Evolutionary conservation across 202 grass and related monocot species (phyloP).

Genomic region (Tripidium arundinaceum): DNA sequence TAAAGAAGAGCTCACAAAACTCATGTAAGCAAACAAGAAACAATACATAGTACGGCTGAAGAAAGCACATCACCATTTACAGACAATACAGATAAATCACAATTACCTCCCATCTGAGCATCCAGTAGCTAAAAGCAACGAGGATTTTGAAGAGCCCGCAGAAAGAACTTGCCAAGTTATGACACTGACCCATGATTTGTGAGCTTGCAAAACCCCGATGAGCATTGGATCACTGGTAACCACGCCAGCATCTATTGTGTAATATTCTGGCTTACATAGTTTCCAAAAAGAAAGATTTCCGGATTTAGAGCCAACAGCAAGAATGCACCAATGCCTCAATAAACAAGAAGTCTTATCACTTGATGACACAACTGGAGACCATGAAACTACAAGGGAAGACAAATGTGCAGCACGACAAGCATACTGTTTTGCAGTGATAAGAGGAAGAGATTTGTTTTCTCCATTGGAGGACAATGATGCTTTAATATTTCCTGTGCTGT

Average conservation of each 20-base stretch:
- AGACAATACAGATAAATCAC: not conserved
- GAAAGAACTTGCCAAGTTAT: constrained; percentile 60
- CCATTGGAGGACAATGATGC: constrained; percentile 23
- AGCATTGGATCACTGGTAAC: constrained; percentile 54
- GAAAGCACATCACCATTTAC: constrained; percentile 4
- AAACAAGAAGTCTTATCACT: constrained; percentile 24
- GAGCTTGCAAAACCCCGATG: constrained; percentile 61
- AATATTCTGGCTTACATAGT: constrained; percentile 56
- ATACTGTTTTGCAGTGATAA: constrained; percentile 74
- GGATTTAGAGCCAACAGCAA: constrained; percentile 74
- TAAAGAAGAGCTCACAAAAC: not conserved
- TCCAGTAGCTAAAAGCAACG: constrained; percentile 68
- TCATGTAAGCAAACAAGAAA: not conserved
- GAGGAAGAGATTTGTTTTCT: constrained; percentile 33
- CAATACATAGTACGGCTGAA: not conserved
- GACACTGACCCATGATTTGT: constrained; percentile 72
- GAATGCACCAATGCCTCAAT: constrained; percentile 51
- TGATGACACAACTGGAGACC: constrained; percentile 69
- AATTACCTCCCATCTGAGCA: constrained; percentile 72
- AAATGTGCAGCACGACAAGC: constrained; percentile 51
- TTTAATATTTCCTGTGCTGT: constrained; percentile 38
- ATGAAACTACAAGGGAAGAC: constrained; percentile 64
- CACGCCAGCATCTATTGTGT: constrained; percentile 46
- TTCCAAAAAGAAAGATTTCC: constrained; percentile 90
- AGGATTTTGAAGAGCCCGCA: constrained; percentile 32